These are phyloP conservation scores for Nannochloropsis oceanica DNA, from an alignment of 108 stramenopile genomes.

Conservation along the genomic window DNA sequence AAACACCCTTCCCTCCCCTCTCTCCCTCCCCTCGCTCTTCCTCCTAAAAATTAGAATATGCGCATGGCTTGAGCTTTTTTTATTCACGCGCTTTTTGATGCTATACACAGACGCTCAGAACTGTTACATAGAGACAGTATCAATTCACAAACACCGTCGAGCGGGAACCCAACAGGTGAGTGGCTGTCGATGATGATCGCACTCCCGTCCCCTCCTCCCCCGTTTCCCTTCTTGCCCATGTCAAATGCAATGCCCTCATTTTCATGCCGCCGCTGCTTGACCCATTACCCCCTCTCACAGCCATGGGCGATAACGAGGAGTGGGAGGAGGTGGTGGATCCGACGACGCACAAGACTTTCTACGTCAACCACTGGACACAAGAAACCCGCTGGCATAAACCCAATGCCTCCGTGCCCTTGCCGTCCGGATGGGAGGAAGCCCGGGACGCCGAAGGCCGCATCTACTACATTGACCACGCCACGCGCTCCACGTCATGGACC, in stretches of 20 bases:
- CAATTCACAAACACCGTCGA: no score
- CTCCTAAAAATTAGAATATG: no score
- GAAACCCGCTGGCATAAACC: neutral
- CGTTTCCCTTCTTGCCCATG: neutral
- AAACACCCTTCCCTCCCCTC: no score
- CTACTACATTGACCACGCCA: neutral
- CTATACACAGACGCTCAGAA: no score
- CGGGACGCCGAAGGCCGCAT: neutral
- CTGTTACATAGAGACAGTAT: no score
- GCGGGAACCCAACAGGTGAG: no score
- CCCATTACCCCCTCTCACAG: neutral
- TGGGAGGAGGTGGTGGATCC: neutral
- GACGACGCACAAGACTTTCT: neutral
- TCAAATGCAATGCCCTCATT: neutral
- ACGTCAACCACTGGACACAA: neutral
- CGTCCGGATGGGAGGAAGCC: neutral
- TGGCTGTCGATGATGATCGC: neutral
- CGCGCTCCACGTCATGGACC: neutral
- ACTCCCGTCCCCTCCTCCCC: neutral
- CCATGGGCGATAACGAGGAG: neutral
- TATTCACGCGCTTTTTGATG: no score
- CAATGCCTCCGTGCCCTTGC: neutral
- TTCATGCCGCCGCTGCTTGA: neutral
- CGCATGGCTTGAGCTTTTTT: no score
- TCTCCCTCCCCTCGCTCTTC: no score